Evolutionary conservation across 1,284 basidiomycete species (phyloP).

Genomic region (Malassezia dermatis): DNA sequence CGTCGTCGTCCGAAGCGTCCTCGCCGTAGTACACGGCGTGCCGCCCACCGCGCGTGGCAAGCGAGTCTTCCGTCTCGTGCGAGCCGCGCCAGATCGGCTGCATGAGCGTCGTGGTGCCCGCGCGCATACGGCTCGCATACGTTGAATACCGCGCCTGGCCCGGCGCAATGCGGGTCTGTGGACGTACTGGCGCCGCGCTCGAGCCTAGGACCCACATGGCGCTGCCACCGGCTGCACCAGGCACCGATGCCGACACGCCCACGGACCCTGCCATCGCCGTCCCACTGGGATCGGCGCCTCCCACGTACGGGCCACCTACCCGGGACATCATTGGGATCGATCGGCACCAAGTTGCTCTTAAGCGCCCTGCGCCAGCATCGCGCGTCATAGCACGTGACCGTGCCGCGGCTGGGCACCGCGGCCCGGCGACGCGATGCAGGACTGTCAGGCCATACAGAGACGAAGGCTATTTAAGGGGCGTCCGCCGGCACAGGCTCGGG

Average conservation of each 20-base stretch:
- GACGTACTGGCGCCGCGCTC: slow-evolving; percentile 19
- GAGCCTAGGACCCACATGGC: slow-evolving; percentile 11
- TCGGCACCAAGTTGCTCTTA: not conserved
- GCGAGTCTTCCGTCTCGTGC: slow-evolving; percentile 1
- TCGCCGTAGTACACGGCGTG: slow-evolving; percentile 30
- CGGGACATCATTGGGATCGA: not conserved
- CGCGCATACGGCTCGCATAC: slow-evolving; percentile 82
- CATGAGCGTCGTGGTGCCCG: slow-evolving; percentile 76
- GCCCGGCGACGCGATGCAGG: not conserved
- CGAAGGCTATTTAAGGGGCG: not conserved
- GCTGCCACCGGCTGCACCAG: not conserved
- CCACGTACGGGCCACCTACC: not conserved
- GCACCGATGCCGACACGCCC: not conserved
- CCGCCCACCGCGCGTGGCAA: slow-evolving; percentile 8
- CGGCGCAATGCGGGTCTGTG: slow-evolving; percentile 22
- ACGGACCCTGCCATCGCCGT: not conserved
- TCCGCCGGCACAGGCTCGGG: not conserved
- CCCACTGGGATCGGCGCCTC: not conserved
- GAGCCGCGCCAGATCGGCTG: slow-evolving; percentile 60
- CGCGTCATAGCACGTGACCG: not conserved
- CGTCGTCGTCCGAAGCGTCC: slow-evolving; percentile 30
- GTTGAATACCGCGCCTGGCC: slow-evolving; percentile 68
- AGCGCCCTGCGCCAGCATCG: not conserved
- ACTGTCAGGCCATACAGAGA: not conserved
- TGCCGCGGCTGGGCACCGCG: not conserved